These are phyloP conservation scores for Scutellaria galericulata DNA, from an alignment of 257 asterid species.

Conservation along the genomic window DNA sequence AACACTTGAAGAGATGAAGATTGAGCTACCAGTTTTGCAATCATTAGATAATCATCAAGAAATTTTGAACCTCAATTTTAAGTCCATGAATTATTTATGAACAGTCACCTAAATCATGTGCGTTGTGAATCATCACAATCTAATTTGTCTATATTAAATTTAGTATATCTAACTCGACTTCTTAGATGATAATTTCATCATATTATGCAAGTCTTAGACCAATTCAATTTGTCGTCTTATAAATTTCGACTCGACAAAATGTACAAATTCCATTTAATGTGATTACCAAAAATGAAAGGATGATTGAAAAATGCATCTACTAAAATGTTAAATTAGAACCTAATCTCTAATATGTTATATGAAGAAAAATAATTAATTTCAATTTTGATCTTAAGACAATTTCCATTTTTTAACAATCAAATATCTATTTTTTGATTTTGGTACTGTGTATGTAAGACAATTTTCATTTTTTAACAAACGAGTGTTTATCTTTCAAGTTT, in stretches of 20 bases:
- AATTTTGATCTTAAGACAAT: too few species aligned
- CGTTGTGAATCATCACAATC: neutral
- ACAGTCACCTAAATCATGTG: neutral
- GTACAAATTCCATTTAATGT: neutral
- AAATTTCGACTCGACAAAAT: neutral
- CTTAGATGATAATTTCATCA: neutral
- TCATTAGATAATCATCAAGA: slow-evolving; percentile 41
- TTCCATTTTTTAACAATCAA: too few species aligned
- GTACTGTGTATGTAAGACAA: too few species aligned
- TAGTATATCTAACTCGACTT: neutral
- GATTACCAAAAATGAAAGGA: neutral
- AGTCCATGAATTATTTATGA: neutral
- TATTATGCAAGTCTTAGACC: neutral
- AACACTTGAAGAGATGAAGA: slow-evolving; percentile 35
- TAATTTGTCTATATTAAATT: neutral
- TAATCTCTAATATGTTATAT: too few species aligned
- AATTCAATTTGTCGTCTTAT: neutral
- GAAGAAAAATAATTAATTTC: too few species aligned
- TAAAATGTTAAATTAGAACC: too few species aligned
- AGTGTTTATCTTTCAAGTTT: too few species aligned
- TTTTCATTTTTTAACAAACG: too few species aligned
- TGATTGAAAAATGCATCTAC: too few species aligned
- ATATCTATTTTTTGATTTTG: too few species aligned
- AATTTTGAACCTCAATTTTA: neutral
- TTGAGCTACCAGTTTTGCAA: slow-evolving; percentile 38